phyloP scores from a whole-genome alignment of 768 basidiomycete species.

The Pholiota microspora region DNA sequence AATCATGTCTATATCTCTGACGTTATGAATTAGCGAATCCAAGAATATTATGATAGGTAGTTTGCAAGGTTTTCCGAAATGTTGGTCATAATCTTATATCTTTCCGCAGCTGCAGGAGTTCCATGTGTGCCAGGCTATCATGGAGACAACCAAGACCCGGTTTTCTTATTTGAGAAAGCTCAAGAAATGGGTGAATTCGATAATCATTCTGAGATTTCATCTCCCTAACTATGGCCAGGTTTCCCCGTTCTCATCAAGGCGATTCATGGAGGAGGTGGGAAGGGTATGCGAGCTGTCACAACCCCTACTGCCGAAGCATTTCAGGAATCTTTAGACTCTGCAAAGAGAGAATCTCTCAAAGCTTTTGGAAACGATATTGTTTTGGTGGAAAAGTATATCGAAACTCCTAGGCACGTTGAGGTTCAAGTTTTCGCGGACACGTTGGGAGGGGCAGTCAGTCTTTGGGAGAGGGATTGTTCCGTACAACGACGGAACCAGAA shows the following conservation, averaged over 20 bases:
- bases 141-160: slow-evolving; percentile 73
- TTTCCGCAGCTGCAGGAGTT: slow-evolving; percentile 69
- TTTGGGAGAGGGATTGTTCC: slow-evolving; percentile 96
- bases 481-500: slow-evolving; percentile 94
- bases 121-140: slow-evolving; percentile 96
- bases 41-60: slow-evolving; percentile 91
- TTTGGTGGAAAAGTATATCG: slow-evolving; percentile 86
- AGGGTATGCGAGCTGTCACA: slow-evolving; percentile 86
- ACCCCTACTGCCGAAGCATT: slow-evolving; percentile 63
- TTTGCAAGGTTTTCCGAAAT: slow-evolving; percentile 14
- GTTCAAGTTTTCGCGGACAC: slow-evolving; percentile 93
- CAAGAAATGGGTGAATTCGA: slow-evolving; percentile 58
- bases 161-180: slow-evolving; percentile 67
- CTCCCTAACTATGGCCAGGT: slow-evolving; percentile 35
- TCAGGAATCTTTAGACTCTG: slow-evolving; percentile 77
- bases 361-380: slow-evolving; percentile 87
- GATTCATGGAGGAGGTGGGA: slow-evolving; percentile 94
- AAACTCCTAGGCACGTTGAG: slow-evolving; percentile 86
- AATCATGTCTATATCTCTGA: background rate
- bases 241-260: slow-evolving; percentile 96
- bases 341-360: slow-evolving; percentile 85
- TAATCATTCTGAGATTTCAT: background rate
- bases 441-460: slow-evolving; percentile 76
- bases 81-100: background rate
- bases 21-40: slow-evolving; percentile 58